Percentiles rank a stretch among this genome's conserved stretches.
Evolutionary conservation across 2,329 filamentous ascomycete species (phyloP).

Genomic region (Colletotrichum magnum): DNA sequence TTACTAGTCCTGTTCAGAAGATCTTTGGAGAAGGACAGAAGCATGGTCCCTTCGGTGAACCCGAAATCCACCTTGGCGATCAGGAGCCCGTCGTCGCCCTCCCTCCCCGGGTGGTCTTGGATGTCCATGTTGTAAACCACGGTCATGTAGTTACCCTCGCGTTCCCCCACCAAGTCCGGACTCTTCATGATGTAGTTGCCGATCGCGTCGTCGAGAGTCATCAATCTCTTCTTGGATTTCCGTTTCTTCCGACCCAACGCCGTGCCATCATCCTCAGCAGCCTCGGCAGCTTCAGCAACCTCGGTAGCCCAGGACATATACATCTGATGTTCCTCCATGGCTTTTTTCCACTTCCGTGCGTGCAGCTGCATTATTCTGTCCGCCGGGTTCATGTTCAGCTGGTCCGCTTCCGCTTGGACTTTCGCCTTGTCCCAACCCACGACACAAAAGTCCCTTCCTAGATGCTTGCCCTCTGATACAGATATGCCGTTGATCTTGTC

Average conservation of each 20-base stretch:
- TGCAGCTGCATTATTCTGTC: background rate
- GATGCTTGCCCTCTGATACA: background rate
- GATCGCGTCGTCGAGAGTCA: conserved; percentile 11
- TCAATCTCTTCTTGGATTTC: background rate
- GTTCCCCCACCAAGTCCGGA: background rate
- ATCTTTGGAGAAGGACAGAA: conserved; percentile 17
- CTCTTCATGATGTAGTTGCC: conserved; percentile 14
- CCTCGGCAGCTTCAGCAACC: background rate
- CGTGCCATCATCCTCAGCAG: background rate
- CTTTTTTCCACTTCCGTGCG: background rate
- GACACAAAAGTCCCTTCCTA: background rate
- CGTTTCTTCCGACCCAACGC: background rate
- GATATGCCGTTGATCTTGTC: background rate
- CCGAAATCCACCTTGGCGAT: conserved; percentile 13
- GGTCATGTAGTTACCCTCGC: background rate
- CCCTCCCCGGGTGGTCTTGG: background rate
- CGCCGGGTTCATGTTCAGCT: background rate
- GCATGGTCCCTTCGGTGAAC: background rate
- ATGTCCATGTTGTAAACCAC: conserved; percentile 1
- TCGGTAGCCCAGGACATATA: background rate
- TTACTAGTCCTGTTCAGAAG: background rate
- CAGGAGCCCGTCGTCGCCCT: conserved; percentile 5
- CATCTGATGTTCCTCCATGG: conserved; percentile 5
- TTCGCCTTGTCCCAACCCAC: background rate
- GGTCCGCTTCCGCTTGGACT: background rate